Conservation (phyloP, 1,284 basidiomycete species). For the Apiotrichum sp. region DNA sequence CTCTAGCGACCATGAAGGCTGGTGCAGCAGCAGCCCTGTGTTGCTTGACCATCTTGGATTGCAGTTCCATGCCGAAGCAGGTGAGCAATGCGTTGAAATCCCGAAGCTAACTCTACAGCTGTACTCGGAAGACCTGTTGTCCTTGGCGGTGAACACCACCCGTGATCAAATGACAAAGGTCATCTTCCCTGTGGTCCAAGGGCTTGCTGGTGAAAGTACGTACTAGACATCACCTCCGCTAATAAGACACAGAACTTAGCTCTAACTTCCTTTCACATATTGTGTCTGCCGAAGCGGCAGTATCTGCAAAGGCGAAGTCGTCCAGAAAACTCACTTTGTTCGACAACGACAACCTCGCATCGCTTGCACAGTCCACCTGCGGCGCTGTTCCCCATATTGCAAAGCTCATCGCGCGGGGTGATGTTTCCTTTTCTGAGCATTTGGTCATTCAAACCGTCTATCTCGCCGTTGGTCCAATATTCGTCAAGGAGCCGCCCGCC, state of each 20-base stretch:
- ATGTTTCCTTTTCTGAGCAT: slow-evolving; percentile 70
- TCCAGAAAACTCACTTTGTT: slow-evolving; percentile 20
- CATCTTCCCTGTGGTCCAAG: slow-evolving; percentile 83
- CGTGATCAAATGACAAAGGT: slow-evolving; percentile 74
- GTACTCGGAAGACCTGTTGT: slow-evolving; percentile 87
- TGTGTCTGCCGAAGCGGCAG: slow-evolving; percentile 48
- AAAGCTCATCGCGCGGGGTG: slow-evolving; percentile 43
- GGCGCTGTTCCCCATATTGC: slow-evolving; percentile 41
- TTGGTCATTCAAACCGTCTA: slow-evolving; percentile 88
- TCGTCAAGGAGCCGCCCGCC: slow-evolving; percentile 60
- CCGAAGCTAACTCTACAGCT: slow-evolving; percentile 51
- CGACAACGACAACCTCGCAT: slow-evolving; percentile 53
- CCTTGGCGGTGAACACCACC: slow-evolving; percentile 64
- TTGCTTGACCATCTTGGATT: slow-evolving; percentile 66
- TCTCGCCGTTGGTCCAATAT: slow-evolving; percentile 86
- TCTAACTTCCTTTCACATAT: slow-evolving; percentile 57
- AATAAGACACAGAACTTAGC: slow-evolving; percentile 20
- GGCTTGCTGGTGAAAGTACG: slow-evolving; percentile 49
- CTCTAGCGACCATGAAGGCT: slow-evolving; percentile 59
- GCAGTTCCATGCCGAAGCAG: slow-evolving; percentile 74
- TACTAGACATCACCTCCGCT: no score
- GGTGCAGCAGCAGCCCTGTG: slow-evolving; percentile 75
- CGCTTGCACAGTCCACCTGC: slow-evolving; percentile 61
- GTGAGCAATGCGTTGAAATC: slow-evolving; percentile 48
- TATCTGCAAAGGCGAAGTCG: slow-evolving; percentile 27